Conservation (phyloP, 2,329 filamentous ascomycete genomes). For the Aspergillus caelatus region DNA sequence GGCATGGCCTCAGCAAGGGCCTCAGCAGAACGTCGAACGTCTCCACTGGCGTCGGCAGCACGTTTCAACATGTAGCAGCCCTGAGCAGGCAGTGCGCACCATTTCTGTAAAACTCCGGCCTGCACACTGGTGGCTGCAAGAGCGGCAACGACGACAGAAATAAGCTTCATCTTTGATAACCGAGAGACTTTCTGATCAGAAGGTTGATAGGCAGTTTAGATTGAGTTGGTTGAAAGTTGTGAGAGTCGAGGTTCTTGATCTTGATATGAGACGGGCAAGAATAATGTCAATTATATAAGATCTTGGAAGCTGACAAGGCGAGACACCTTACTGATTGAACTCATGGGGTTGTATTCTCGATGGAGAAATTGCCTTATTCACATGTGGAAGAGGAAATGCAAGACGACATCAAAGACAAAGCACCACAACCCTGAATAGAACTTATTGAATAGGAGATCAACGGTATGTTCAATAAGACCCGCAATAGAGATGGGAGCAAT, state of each 20-base stretch:
- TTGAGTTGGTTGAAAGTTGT: not conserved
- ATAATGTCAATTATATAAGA: slow-evolving; percentile 11
- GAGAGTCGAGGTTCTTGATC: not conserved
- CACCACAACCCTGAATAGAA: slow-evolving; percentile 1
- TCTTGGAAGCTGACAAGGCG: too few species aligned
- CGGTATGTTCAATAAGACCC: slow-evolving; percentile 9
- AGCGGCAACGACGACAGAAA: slow-evolving; percentile 45
- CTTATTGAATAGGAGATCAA: not conserved
- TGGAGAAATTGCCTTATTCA: slow-evolving; percentile 11
- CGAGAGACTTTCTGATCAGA: slow-evolving; percentile 1
- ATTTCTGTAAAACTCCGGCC: slow-evolving; percentile 32
- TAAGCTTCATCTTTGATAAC: slow-evolving; percentile 51
- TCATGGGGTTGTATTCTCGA: not conserved
- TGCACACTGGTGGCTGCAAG: slow-evolving; percentile 43
- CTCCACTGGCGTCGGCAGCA: slow-evolving; percentile 27
- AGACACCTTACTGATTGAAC: not conserved
- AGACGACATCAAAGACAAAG: not conserved
- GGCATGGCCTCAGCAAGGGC: slow-evolving; percentile 36
- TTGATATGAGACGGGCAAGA: not conserved
- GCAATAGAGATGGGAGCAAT: not conserved
- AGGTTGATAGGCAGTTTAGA: not conserved
- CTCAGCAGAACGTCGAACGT: slow-evolving; percentile 37
- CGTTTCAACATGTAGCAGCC: slow-evolving; percentile 33
- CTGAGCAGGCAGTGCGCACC: slow-evolving; percentile 34
- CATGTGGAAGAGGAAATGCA: slow-evolving; percentile 3